Percentiles rank a stretch among this genome's conserved stretches.
phyloP scores from a whole-genome alignment of 2,329 filamentous ascomycete genomes.

The Annulohypoxylon truncatum region DNA sequence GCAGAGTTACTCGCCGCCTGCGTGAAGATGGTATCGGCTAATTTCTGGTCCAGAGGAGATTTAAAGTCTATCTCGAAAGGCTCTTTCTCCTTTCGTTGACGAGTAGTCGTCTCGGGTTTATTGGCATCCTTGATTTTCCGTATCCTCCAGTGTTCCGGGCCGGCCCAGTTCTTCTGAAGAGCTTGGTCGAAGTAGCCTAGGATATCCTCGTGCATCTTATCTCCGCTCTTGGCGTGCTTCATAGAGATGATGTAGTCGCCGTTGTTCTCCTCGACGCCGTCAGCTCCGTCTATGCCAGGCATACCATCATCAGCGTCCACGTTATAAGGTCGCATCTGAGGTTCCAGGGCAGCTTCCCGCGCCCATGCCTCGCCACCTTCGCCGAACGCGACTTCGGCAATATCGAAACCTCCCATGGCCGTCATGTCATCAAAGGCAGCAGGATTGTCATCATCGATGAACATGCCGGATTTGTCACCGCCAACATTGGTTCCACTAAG shows the following conservation, averaged over 20 bases:
- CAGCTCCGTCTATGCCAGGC: slow-evolving; percentile 63
- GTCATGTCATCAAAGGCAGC: slow-evolving; percentile 84
- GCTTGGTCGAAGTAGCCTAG: slow-evolving; percentile 98
- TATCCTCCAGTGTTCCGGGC: slow-evolving; percentile 99
- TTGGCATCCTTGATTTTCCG: slow-evolving; percentile 85
- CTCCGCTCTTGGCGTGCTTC: slow-evolving; percentile 72
- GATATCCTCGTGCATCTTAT: slow-evolving; percentile 88
- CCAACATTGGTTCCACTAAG: slow-evolving; percentile 62
- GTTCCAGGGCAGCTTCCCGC: slow-evolving; percentile 85
- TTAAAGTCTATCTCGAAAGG: slow-evolving; percentile 94
- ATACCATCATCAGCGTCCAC: slow-evolving; percentile 67
- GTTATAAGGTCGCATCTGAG: slow-evolving; percentile 84
- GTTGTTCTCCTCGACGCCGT: slow-evolving; percentile 70
- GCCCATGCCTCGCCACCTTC: slow-evolving; percentile 98
- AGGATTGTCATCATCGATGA: slow-evolving; percentile 87
- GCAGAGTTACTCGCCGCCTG: slow-evolving; percentile 81
- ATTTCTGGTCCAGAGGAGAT: slow-evolving; percentile 74
- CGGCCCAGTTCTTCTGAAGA: slow-evolving; percentile 95
- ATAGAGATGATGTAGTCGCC: slow-evolving; percentile 85
- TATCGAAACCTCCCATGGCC: slow-evolving; percentile 76
- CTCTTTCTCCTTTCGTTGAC: slow-evolving; percentile 92
- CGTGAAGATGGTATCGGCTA: slow-evolving; percentile 84
- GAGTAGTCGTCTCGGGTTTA: slow-evolving; percentile 70
- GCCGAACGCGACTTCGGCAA: slow-evolving; percentile 84
- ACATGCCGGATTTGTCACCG: slow-evolving; percentile 79